phyloP scores from a whole-genome alignment of 2,329 filamentous ascomycete genomes.

The Epichloe sylvatica region DNA sequence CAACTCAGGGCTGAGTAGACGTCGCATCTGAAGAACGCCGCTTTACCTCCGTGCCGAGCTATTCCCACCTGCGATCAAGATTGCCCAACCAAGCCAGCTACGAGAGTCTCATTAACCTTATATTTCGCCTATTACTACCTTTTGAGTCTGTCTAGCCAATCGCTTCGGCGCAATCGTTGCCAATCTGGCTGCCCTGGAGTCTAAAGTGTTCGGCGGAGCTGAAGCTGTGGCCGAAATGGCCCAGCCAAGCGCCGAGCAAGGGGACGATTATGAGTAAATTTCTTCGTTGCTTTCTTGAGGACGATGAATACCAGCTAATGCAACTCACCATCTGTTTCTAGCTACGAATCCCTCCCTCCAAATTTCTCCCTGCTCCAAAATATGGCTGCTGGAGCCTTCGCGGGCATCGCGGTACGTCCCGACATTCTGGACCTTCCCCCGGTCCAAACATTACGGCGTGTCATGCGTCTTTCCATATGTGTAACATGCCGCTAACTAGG shows the following conservation, averaged over 20 bases:
- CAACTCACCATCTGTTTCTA: slow-evolving; percentile 14
- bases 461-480: not conserved
- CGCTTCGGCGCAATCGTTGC: slow-evolving; percentile 8
- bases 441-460: not conserved
- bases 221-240: slow-evolving; percentile 56
- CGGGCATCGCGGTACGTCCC: slow-evolving; percentile 71
- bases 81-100: not conserved
- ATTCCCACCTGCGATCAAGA: not conserved
- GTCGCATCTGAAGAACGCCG: not conserved
- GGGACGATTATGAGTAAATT: slow-evolving; percentile 52
- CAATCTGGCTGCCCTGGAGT: slow-evolving; percentile 50
- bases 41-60: not conserved
- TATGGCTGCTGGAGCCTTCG: slow-evolving; percentile 92
- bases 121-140: not conserved
- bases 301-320: not conserved
- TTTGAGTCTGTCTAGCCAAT: not conserved
- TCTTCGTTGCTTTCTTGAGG: not conserved
- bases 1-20: not conserved
- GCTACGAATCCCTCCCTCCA: slow-evolving; percentile 84
- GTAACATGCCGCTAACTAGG: slow-evolving; percentile 6
- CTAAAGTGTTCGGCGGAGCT: slow-evolving; percentile 47
- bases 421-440: not conserved
- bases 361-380: slow-evolving; percentile 91
- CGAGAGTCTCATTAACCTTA: not conserved
- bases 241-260: slow-evolving; percentile 50